Evolutionary conservation across 1,284 basidiomycete species (phyloP).

Genomic region (Cutaneotrichosporon daszewskae): DNA sequence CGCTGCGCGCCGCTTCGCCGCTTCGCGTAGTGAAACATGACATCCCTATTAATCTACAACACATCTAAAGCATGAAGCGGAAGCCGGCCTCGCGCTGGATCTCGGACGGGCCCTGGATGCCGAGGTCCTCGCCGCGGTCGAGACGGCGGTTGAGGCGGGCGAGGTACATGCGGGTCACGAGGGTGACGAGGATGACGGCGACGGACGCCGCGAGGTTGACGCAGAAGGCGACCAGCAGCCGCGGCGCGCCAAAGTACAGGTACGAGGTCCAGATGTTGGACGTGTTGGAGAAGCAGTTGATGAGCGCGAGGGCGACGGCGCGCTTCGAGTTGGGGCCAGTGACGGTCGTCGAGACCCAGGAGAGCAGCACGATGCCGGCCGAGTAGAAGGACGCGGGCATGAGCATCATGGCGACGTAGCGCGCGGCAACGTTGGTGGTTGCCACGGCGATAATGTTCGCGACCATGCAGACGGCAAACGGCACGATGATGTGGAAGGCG

Average conservation of each 20-base stretch:
- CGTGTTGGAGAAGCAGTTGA: slow-evolving; percentile 45
- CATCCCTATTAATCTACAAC: background rate
- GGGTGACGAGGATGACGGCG: slow-evolving; percentile 28
- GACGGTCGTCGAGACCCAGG: slow-evolving; percentile 43
- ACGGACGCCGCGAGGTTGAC: slow-evolving; percentile 41
- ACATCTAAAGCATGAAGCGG: slow-evolving; percentile 44
- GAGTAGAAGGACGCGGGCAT: slow-evolving; percentile 38
- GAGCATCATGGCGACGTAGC: slow-evolving; percentile 41
- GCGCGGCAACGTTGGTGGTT: slow-evolving; percentile 37
- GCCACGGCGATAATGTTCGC: slow-evolving; percentile 66
- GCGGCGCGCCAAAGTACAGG: slow-evolving; percentile 36
- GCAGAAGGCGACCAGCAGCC: slow-evolving; percentile 40
- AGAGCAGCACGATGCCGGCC: slow-evolving; percentile 40
- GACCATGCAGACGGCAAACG: slow-evolving; percentile 53
- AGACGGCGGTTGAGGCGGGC: slow-evolving; percentile 36
- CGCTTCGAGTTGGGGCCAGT: slow-evolving; percentile 46
- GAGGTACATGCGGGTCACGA: slow-evolving; percentile 35
- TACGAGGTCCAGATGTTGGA: slow-evolving; percentile 47
- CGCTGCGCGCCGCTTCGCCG: too few relatives aligned
- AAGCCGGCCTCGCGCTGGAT: slow-evolving; percentile 40
- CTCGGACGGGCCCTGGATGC: slow-evolving; percentile 30
- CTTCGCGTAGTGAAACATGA: background rate
- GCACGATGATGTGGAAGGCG: slow-evolving; percentile 12
- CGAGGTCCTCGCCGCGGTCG: slow-evolving; percentile 37
- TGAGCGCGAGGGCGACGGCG: slow-evolving; percentile 43